phyloP scores from a whole-genome alignment of 2,329 filamentous ascomycete genomes.

The Daldinia sp. region DNA sequence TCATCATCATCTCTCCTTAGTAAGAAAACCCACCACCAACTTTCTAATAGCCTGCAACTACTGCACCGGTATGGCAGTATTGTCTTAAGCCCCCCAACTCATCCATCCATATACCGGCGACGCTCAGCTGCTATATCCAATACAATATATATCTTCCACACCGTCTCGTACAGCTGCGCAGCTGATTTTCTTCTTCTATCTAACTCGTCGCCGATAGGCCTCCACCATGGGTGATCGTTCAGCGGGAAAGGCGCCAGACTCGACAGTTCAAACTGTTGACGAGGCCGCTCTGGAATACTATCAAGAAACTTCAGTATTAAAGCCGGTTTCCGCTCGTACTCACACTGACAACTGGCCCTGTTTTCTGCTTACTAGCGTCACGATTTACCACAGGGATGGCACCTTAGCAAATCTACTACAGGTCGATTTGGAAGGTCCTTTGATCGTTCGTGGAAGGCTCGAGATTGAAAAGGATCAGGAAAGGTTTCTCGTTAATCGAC shows the following conservation, averaged over 20 bases:
- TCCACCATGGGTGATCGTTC: conserved; percentile 50
- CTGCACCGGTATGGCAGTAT: background rate
- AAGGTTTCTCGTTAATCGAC: conserved; percentile 47
- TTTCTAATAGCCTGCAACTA: too few species aligned
- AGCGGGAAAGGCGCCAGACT: conserved; percentile 53
- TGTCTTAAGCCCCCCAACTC: background rate
- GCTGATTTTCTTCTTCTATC: conserved; percentile 36
- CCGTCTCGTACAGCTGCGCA: conserved; percentile 48
- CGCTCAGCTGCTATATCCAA: too few species aligned
- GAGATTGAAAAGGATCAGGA: conserved; percentile 56
- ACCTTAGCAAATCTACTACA: conserved; percentile 68
- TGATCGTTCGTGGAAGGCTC: conserved; percentile 67
- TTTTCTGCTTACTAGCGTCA: conserved; percentile 68
- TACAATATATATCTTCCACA: conserved; percentile 21
- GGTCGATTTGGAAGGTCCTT: conserved; percentile 66
- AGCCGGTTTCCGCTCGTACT: conserved; percentile 45
- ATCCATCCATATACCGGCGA: background rate
- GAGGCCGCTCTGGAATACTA: conserved; percentile 46
- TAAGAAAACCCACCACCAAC: background rate
- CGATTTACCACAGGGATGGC: conserved; percentile 64
- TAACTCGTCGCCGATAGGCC: background rate
- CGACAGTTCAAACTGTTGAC: conserved; percentile 56
- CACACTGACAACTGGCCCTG: conserved; percentile 64
- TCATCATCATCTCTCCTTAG: background rate
- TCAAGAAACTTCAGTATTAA: conserved; percentile 50